Conservation (phyloP, 2,329 filamentous ascomycete genomes). For the Ilyonectria mors-panacis region DNA sequence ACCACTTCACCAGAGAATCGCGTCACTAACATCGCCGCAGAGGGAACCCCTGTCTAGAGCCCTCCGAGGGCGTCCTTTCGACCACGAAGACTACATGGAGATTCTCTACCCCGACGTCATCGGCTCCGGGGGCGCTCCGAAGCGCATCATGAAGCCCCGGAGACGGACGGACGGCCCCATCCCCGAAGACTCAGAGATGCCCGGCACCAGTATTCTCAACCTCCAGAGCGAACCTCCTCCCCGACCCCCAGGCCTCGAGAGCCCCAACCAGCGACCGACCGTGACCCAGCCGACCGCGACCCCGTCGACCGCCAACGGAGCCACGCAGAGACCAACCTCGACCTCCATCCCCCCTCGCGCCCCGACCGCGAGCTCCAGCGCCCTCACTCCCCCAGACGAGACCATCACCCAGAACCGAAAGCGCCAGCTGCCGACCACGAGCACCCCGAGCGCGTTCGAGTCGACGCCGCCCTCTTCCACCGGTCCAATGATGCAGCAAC, state of each 20-base stretch:
- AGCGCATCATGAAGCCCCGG: slow-evolving; percentile 70
- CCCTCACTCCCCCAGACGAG: slow-evolving; percentile 71
- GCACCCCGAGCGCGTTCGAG: slow-evolving; percentile 38
- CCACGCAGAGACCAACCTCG: slow-evolving; percentile 46
- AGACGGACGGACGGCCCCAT: slow-evolving; percentile 63
- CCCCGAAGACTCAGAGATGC: slow-evolving; percentile 63
- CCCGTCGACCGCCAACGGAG: slow-evolving; percentile 42
- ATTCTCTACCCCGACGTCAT: slow-evolving; percentile 73
- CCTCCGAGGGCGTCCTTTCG: slow-evolving; percentile 70
- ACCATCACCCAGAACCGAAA: slow-evolving; percentile 61
- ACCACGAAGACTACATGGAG: slow-evolving; percentile 74
- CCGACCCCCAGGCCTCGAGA: slow-evolving; percentile 43
- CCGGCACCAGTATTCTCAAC: slow-evolving; percentile 63
- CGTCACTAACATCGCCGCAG: slow-evolving; percentile 53
- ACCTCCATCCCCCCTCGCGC: slow-evolving; percentile 58
- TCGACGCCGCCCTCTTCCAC: slow-evolving; percentile 41
- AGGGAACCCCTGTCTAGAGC: slow-evolving; percentile 72
- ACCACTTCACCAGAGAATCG: neutral
- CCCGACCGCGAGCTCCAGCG: slow-evolving; percentile 59
- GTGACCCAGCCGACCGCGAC: slow-evolving; percentile 50
- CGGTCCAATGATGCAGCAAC: slow-evolving; percentile 42
- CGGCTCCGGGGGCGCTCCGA: slow-evolving; percentile 72
- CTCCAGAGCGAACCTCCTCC: slow-evolving; percentile 56
- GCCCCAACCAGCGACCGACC: slow-evolving; percentile 46
- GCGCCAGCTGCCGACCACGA: slow-evolving; percentile 51